These are phyloP conservation scores for Scedosporium boydii DNA, from an alignment of 2,329 filamentous ascomycete genomes.

Conservation along the genomic window DNA sequence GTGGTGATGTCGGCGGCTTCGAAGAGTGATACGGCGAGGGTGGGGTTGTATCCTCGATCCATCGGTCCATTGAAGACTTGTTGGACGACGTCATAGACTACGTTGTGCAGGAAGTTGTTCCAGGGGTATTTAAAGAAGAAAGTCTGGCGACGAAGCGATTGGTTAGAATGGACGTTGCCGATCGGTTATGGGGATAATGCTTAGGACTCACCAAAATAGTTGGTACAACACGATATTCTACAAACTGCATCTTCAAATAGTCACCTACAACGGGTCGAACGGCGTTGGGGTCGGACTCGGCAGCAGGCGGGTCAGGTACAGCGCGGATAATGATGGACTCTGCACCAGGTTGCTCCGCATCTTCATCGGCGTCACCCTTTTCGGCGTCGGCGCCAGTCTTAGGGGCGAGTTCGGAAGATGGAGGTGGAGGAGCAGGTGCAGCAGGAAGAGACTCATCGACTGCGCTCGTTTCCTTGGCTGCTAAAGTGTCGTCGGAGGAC, in stretches of 20 bases:
- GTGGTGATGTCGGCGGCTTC: slow-evolving; percentile 83
- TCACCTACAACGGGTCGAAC: slow-evolving; percentile 73
- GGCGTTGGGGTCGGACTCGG: background rate
- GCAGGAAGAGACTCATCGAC: background rate
- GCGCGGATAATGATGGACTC: slow-evolving; percentile 4
- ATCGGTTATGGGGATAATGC: too few species aligned
- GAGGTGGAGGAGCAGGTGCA: background rate
- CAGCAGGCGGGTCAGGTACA: background rate
- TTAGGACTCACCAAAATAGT: slow-evolving; percentile 70
- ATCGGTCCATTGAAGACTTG: slow-evolving; percentile 98
- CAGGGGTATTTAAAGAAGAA: slow-evolving; percentile 98
- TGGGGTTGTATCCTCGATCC: slow-evolving; percentile 89
- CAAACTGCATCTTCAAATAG: slow-evolving; percentile 90
- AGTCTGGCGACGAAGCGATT: slow-evolving; percentile 43
- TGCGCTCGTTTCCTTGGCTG: background rate
- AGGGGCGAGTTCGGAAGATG: background rate
- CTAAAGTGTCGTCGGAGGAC: too few species aligned
- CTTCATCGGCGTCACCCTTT: background rate
- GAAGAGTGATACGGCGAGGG: slow-evolving; percentile 84
- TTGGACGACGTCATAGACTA: slow-evolving; percentile 97
- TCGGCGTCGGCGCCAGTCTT: background rate
- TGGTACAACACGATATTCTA: slow-evolving; percentile 86
- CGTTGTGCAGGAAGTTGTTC: slow-evolving; percentile 99
- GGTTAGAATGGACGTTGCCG: background rate
- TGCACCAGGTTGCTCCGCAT: background rate